Evolutionary conservation across 805 yeast genomes (phyloP).

Genomic region (Spathaspora passalidarum): DNA sequence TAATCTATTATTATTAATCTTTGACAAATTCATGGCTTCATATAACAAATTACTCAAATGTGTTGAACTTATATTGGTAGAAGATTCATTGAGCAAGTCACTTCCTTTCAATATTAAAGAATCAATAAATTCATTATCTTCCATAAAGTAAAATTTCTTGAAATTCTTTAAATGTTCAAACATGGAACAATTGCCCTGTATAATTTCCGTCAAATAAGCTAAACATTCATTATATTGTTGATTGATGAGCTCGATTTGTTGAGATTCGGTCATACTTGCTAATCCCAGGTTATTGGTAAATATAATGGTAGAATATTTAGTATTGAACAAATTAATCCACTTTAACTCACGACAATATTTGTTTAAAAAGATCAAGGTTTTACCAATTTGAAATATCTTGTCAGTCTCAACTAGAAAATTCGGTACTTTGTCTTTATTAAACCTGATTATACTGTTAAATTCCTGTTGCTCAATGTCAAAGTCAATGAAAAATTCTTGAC

Average conservation of each 20-base stretch:
- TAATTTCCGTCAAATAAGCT: conserved; percentile 45
- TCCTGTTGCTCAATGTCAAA: conserved; percentile 27
- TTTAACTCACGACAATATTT: conserved; percentile 62
- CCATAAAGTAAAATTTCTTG: conserved; percentile 65
- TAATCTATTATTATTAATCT: conserved; percentile 34
- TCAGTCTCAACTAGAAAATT: conserved; percentile 29
- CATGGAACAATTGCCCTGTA: conserved; percentile 47
- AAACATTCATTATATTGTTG: conserved; percentile 52
- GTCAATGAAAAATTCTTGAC: conserved; percentile 61
- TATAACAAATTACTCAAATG: conserved; percentile 62
- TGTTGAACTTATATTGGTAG: conserved; percentile 60
- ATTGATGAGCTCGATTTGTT: conserved; percentile 30
- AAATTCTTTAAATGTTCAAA: conserved; percentile 56
- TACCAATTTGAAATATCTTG: conserved; percentile 66
- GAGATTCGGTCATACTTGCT: conserved; percentile 29
- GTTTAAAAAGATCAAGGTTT: conserved; percentile 61
- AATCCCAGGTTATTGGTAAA: conserved; percentile 32
- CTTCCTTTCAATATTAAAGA: conserved; percentile 55
- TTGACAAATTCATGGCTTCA: conserved; percentile 58
- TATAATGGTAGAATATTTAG: conserved; percentile 28
- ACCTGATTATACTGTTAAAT: conserved; percentile 33
- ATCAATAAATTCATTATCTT: conserved; percentile 81
- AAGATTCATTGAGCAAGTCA: conserved; percentile 54
- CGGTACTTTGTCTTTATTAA: conserved; percentile 40
- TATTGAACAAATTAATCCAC: conserved; percentile 53